A percentile compares a stretch with the other conserved stretches of the same genome.
These are phyloP conservation scores for Dicorynia guianensis DNA, from an alignment of 306 rosid genomes.

Conservation along the genomic window DNA sequence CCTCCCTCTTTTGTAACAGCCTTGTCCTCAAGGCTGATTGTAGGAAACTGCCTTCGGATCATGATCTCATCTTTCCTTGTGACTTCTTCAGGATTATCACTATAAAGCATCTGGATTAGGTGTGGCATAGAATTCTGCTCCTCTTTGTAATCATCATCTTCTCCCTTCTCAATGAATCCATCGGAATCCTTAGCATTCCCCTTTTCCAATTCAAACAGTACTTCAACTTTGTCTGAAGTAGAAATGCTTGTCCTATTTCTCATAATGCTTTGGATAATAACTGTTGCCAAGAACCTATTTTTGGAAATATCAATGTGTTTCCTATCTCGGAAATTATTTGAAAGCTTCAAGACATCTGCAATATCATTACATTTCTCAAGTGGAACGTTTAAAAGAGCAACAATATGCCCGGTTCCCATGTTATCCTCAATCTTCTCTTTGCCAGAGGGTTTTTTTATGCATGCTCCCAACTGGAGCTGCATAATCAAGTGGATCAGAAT, in stretches of 20 bases:
- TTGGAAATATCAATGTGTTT: conserved; percentile 88
- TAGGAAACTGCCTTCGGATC: too few species aligned
- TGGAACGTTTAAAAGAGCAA: conserved; percentile 96
- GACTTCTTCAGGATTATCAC: too few species aligned
- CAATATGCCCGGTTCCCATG: conserved; percentile 90
- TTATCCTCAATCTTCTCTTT: conserved; percentile 92
- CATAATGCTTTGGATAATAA: conserved; percentile 96
- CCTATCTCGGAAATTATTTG: conserved; percentile 90
- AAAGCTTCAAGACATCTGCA: conserved; percentile 89
- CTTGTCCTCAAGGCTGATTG: too few species aligned
- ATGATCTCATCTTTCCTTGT: too few species aligned
- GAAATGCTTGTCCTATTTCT: conserved; percentile 83
- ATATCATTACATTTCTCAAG: conserved; percentile 95
- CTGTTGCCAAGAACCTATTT: conserved; percentile 93
- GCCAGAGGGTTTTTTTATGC: conserved; percentile 88
- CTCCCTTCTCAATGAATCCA: conserved; percentile 80
- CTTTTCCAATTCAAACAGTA: conserved; percentile 86
- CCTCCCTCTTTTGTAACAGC: too few species aligned
- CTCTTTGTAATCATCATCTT: too few species aligned
- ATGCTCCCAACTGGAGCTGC: conserved; percentile 98
- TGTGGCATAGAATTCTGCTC: too few species aligned
- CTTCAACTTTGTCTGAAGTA: conserved; percentile 92
- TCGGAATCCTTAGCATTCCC: conserved; percentile 93
- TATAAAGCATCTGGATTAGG: too few species aligned
- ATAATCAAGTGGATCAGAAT: conserved; percentile 96